Percentiles rank a stretch among this genome's conserved stretches.
Evolutionary conservation across 179 eudicot genomes (phyloP).

Genomic region (Beta corolliflora): DNA sequence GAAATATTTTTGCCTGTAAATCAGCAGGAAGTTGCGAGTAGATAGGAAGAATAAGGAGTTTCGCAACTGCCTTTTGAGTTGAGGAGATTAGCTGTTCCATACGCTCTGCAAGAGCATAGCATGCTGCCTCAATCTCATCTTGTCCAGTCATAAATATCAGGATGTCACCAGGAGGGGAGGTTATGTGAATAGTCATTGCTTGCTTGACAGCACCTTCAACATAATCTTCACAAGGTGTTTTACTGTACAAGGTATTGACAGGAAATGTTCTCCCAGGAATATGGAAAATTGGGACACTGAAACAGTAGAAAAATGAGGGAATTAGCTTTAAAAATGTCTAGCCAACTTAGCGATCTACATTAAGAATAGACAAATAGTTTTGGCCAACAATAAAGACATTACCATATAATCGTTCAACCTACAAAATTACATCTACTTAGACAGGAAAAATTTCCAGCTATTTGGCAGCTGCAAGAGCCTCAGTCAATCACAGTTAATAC

Average conservation of each 20-base stretch:
- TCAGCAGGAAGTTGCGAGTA: constrained; percentile 56
- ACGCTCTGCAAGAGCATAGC: constrained; percentile 79
- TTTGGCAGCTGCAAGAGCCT: constrained; percentile 1
- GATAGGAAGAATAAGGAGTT: constrained; percentile 50
- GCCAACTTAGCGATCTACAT: neutral
- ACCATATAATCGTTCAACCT: neutral
- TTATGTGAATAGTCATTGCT: constrained; percentile 85
- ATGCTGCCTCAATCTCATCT: constrained; percentile 95
- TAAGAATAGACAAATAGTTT: neutral
- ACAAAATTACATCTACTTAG: neutral
- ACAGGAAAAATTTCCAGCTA: neutral
- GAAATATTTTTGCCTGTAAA: constrained; percentile 48
- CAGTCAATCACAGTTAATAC: neutral
- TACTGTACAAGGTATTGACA: constrained; percentile 71
- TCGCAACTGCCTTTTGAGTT: constrained; percentile 64
- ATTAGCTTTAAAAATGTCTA: constrained; percentile 10
- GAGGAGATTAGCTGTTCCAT: constrained; percentile 78
- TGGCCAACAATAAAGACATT: neutral
- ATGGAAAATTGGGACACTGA: constrained; percentile 84
- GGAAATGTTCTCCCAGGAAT: constrained; percentile 97
- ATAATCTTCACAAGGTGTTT: constrained; percentile 95
- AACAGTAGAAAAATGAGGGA: constrained; percentile 8
- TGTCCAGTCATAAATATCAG: constrained; percentile 97
- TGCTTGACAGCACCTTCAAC: constrained; percentile 93
- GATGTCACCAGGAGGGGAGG: constrained; percentile 81